Evolutionary conservation across 2,329 filamentous ascomycete species (phyloP).

Genomic region (Beauveria sp.): DNA sequence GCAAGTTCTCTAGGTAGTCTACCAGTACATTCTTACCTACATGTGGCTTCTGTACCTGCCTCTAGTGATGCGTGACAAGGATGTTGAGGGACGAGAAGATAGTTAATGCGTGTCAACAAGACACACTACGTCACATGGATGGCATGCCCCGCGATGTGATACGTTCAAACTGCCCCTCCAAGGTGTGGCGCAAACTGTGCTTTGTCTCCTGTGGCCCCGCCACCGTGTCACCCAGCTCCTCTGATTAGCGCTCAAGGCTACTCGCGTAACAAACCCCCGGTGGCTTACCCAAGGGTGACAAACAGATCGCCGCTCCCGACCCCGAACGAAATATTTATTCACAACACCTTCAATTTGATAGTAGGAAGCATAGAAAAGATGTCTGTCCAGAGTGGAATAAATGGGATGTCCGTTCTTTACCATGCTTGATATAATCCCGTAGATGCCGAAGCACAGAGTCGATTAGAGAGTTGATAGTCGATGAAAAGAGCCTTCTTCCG

Average conservation of each 20-base stretch:
- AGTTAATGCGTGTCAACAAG: not conserved
- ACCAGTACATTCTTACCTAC: too few relatives aligned
- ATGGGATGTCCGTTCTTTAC: too few relatives aligned
- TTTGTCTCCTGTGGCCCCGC: not conserved
- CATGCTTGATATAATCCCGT: too few relatives aligned
- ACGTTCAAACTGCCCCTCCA: not conserved
- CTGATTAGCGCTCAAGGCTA: not conserved
- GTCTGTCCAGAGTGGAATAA: too few relatives aligned
- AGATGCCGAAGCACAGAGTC: too few relatives aligned
- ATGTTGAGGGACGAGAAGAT: not conserved
- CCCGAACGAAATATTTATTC: too few relatives aligned
- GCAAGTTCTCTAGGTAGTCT: not conserved
- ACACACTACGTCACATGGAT: slow-evolving; percentile 2
- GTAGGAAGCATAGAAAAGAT: too few relatives aligned
- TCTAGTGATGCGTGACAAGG: not conserved
- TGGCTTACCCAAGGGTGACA: not conserved
- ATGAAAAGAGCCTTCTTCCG: too few relatives aligned
- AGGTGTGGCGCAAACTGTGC: not conserved
- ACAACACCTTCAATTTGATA: too few relatives aligned
- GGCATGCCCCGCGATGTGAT: not conserved
- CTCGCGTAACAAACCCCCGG: not conserved
- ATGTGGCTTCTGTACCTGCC: not conserved
- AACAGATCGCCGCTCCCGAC: too few relatives aligned
- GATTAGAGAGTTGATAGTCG: too few relatives aligned
- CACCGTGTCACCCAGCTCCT: not conserved